Evolutionary conservation across 2,329 filamentous ascomycete genomes (phyloP), one percentile per base, ranked within the genome.

Genomic region (Ophiostoma piceae): DNA sequence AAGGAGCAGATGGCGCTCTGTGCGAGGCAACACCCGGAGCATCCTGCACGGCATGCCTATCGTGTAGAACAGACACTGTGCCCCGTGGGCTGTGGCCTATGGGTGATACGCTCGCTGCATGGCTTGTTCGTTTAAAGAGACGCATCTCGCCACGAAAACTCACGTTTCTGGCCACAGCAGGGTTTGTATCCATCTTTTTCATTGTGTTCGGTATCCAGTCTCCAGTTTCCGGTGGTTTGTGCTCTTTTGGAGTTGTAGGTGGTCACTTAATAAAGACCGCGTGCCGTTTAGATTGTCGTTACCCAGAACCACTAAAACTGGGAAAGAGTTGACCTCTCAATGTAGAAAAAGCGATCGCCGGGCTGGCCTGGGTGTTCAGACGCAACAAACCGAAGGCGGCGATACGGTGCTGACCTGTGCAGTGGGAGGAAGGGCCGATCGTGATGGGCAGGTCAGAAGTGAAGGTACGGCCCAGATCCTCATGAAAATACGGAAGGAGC

Each of bases 1-100:
- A 54, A 32, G 65, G 39, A 47, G 39, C 39, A 29, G 1, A 39
- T 65, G 37, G 37, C 65, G 39, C 22, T 26, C 29, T 68, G 67
- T 71, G 16, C 62, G 22, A 68, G 62, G 69, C 14, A 68, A 51
- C 62, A 68, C 37, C 67, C 62, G 69, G 51, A 57, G 60, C 62
- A 67, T 37, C 57, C 62, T 68, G 67, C 69, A 67, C 32, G 22
- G 69, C 39, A 66, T 68, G 66, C 41, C 62, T 35, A 37, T 39
- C 41, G 32, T 57, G 35, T 51, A n/a, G 39, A 41, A 26, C 41
- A 26, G 16, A 8, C 43, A 47, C 43, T 47, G 43, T 47, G 16
- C 7, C 43, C 16, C 19, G 19, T 47, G 11, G 39, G 39, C 39
- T 41, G 39, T 41, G 39, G 39, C 1, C 39, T 41, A 14, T 41